These are phyloP conservation scores for Aphanocladium album DNA, from an alignment of 2,329 filamentous ascomycete species.

Conservation along the genomic window DNA sequence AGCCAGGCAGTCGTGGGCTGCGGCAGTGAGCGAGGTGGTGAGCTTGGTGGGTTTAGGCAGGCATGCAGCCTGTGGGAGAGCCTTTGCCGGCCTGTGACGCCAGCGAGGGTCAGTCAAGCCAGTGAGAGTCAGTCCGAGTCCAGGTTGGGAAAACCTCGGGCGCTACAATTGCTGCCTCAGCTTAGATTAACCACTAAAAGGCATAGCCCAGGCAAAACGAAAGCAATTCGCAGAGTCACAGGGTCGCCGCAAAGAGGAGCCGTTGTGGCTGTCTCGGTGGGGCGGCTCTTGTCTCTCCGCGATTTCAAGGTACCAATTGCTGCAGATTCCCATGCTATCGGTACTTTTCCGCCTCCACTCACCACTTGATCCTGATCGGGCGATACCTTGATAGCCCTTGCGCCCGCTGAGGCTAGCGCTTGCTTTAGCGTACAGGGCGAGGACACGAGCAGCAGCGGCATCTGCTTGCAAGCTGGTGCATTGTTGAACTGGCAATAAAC, in stretches of 20 bases:
- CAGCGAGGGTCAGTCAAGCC: too few species aligned
- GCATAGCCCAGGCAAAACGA: too few species aligned
- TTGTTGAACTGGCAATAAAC: not conserved
- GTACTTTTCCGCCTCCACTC: not conserved
- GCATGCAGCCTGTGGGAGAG: not conserved
- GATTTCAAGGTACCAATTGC: not conserved
- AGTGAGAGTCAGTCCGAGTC: too few species aligned
- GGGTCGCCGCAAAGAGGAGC: slow-evolving; percentile 1
- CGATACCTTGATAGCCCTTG: not conserved
- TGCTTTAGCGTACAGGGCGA: not conserved
- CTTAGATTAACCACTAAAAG: too few species aligned
- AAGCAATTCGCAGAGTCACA: not conserved
- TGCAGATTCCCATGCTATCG: not conserved
- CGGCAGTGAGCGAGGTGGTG: not conserved
- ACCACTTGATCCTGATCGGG: not conserved
- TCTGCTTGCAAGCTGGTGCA: not conserved
- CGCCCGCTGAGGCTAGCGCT: not conserved
- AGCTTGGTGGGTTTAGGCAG: slow-evolving; percentile 1
- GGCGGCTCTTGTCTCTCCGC: not conserved
- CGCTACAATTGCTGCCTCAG: not conserved
- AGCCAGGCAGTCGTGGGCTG: too few species aligned
- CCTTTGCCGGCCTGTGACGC: not conserved
- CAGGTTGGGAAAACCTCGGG: too few species aligned
- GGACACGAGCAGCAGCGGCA: not conserved
- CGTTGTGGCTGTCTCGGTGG: not conserved